Conservation (phyloP, 805 yeast species). For the Wickerhamiella kazuoi region DNA sequence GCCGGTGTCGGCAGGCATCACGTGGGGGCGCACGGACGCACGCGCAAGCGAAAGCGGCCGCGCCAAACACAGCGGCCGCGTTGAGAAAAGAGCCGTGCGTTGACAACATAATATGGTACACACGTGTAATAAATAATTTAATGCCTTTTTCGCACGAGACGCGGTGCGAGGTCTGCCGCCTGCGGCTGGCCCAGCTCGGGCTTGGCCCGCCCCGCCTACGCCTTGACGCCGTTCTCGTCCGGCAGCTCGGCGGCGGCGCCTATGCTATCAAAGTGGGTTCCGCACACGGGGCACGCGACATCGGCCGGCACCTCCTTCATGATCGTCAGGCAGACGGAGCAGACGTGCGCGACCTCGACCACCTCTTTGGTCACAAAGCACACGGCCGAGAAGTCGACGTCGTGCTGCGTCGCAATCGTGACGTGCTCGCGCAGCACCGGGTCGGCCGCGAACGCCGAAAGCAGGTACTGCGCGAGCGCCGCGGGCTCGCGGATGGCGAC, state of each 20-base stretch:
- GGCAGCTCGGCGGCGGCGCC: not conserved
- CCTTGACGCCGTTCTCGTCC: too few species aligned
- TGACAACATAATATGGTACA: too few species aligned
- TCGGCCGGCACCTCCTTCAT: conserved; percentile 33
- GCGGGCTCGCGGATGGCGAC: conserved; percentile 45
- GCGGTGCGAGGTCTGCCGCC: too few species aligned
- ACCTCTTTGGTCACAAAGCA: conserved; percentile 82
- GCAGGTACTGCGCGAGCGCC: conserved; percentile 68
- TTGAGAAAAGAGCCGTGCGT: too few species aligned
- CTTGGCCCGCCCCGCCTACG: too few species aligned
- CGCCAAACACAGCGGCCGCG: too few species aligned
- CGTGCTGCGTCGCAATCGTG: conserved; percentile 63
- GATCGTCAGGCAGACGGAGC: conserved; percentile 82
- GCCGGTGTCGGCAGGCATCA: too few species aligned
- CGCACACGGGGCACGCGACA: conserved; percentile 67
- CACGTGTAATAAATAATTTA: too few species aligned
- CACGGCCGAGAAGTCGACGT: conserved; percentile 86
- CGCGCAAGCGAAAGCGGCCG: too few species aligned
- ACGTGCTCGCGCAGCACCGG: conserved; percentile 64
- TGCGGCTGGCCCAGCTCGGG: too few species aligned
- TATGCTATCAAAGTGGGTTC: not conserved
- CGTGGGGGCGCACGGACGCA: too few species aligned
- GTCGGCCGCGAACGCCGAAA: conserved; percentile 71
- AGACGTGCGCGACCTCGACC: conserved; percentile 85
- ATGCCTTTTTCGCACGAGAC: too few species aligned